A percentile compares a stretch with the other conserved stretches of the same genome.
These are phyloP conservation scores for Giardia duodenalis DNA, from an alignment of 208 protist genomes.

Conservation along the genomic window DNA sequence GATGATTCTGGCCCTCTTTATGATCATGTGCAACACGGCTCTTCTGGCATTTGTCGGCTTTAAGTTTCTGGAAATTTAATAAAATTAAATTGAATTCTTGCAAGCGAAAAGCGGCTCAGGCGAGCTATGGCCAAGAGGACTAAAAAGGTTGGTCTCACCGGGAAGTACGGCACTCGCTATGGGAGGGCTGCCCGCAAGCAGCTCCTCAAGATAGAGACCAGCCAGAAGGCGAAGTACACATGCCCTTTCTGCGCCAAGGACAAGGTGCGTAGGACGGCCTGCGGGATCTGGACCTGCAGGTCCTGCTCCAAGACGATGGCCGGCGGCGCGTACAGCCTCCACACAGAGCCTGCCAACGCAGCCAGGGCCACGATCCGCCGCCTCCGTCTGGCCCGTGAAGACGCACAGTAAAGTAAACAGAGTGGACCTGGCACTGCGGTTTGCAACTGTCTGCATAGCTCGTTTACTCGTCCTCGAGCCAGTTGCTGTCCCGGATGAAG, in stretches of 20 bases:
- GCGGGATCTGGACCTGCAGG: conserved; percentile 95
- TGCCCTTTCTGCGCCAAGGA: conserved; percentile 93
- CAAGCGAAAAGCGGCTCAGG: too few relatives aligned
- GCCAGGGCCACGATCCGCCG: conserved; percentile 86
- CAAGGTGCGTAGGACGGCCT: conserved; percentile 74
- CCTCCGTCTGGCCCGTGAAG: conserved; percentile 63
- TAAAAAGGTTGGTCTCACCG: conserved; percentile 94
- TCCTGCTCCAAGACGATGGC: conserved; percentile 80
- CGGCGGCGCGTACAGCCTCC: conserved; percentile 76
- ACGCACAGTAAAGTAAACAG: background rate
- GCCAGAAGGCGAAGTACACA: conserved; percentile 87
- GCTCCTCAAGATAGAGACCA: conserved; percentile 93
- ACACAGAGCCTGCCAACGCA: conserved; percentile 71
- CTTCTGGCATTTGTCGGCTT: too few relatives aligned
- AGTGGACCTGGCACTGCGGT: background rate
- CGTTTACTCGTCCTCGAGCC: background rate
- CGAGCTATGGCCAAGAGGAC: conserved; percentile 79
- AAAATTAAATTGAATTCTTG: too few relatives aligned
- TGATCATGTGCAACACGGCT: too few relatives aligned
- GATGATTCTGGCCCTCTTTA: too few relatives aligned
- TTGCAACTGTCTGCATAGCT: background rate
- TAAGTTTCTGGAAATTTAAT: too few relatives aligned
- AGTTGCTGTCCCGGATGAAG: background rate
- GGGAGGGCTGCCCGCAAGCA: conserved; percentile 92
- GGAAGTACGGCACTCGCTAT: conserved; percentile 95